These are phyloP conservation scores for Chrysosphaeria jannelii DNA, from an alignment of 2,329 filamentous ascomycete genomes.

Conservation along the genomic window DNA sequence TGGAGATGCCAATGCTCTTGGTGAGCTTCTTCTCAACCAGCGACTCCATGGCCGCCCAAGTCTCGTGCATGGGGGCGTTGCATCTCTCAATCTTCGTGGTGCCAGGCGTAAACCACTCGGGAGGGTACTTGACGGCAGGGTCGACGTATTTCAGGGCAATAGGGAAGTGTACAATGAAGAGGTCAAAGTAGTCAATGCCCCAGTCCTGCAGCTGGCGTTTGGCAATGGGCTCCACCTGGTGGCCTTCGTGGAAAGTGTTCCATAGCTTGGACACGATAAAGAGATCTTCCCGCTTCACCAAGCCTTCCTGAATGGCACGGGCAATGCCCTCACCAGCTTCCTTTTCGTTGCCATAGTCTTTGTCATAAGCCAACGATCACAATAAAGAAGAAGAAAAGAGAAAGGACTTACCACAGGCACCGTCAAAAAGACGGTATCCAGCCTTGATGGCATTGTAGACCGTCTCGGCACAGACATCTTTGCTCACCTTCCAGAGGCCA, in stretches of 20 bases:
- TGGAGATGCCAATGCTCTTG: slow-evolving; percentile 50
- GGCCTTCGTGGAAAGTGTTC: slow-evolving; percentile 67
- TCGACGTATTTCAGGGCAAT: slow-evolving; percentile 65
- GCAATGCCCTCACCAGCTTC: slow-evolving; percentile 49
- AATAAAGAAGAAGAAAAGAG: no score
- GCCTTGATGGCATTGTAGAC: slow-evolving; percentile 47
- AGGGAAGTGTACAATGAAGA: slow-evolving; percentile 76
- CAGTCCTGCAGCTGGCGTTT: slow-evolving; percentile 55
- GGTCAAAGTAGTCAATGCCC: slow-evolving; percentile 69
- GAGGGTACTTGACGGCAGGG: slow-evolving; percentile 49
- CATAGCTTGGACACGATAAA: slow-evolving; percentile 86
- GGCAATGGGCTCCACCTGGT: slow-evolving; percentile 45
- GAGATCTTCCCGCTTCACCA: slow-evolving; percentile 61
- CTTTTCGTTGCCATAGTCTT: slow-evolving; percentile 66
- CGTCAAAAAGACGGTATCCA: slow-evolving; percentile 28
- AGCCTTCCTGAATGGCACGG: slow-evolving; percentile 50
- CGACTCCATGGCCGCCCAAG: slow-evolving; percentile 53
- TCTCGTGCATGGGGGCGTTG: slow-evolving; percentile 49
- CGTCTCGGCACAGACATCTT: slow-evolving; percentile 38
- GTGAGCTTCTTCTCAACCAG: slow-evolving; percentile 39
- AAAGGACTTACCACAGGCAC: slow-evolving; percentile 22
- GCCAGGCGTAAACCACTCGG: slow-evolving; percentile 42
- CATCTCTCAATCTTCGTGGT: slow-evolving; percentile 27
- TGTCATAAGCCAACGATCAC: no score
- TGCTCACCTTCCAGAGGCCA: slow-evolving; percentile 61